Percentiles rank a stretch among this genome's conserved stretches.
phyloP scores from a whole-genome alignment of 2,329 filamentous ascomycete species.

The Lasiodiplodia sp. region DNA sequence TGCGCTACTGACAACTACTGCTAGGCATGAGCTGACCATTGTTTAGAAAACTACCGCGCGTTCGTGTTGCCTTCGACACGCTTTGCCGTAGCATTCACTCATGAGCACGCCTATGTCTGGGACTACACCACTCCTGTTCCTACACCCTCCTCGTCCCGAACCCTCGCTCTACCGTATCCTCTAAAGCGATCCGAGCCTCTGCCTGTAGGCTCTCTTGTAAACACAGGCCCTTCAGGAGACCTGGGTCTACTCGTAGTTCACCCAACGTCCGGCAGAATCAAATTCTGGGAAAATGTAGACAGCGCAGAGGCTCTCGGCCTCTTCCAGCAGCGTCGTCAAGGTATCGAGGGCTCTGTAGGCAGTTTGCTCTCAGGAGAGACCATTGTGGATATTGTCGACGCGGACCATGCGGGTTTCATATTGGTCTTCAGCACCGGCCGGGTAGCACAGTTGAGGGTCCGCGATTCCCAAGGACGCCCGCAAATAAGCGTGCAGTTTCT shows the following conservation, averaged over 20 bases:
- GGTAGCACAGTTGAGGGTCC: conserved; percentile 82
- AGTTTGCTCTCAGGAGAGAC: conserved; percentile 80
- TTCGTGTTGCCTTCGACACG: conserved; percentile 65
- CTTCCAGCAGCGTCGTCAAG: conserved; percentile 80
- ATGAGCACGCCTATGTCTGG: conserved; percentile 87
- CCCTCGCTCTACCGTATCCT: conserved; percentile 78
- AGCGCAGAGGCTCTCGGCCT: conserved; percentile 84
- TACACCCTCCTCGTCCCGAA: conserved; percentile 79
- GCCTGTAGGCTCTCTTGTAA: conserved; percentile 83
- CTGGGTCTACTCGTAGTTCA: conserved; percentile 88
- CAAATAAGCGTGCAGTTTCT: conserved; percentile 80
- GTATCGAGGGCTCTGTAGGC: conserved; percentile 76
- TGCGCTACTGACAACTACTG: conserved; percentile 31
- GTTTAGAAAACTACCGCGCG: conserved; percentile 45
- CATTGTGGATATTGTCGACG: conserved; percentile 78
- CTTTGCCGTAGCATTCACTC: conserved; percentile 81
- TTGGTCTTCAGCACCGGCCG: conserved; percentile 85
- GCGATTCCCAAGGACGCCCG: conserved; percentile 86
- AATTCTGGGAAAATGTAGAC: conserved; percentile 96
- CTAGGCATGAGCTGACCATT: not conserved
- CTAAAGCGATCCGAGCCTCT: conserved; percentile 74
- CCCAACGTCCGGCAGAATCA: conserved; percentile 81
- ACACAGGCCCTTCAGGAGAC: conserved; percentile 77
- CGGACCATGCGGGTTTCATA: conserved; percentile 87
- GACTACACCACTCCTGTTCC: conserved; percentile 71